Percentiles rank a stretch among this genome's conserved stretches.
Conservation (phyloP, 2,329 filamentous ascomycete genomes). For the Paecilomyces niveus region DNA sequence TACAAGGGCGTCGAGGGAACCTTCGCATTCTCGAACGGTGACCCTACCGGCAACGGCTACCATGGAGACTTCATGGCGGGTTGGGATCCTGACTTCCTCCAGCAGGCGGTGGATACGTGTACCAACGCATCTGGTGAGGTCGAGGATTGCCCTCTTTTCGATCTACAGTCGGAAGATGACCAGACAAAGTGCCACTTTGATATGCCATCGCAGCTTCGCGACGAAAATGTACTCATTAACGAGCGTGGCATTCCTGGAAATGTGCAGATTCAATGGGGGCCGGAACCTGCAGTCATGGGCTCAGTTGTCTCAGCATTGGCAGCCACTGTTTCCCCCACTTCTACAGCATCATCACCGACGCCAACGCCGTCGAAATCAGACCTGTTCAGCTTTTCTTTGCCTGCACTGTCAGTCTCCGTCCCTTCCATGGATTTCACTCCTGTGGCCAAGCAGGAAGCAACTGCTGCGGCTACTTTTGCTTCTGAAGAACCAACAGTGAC, state of each 20-base stretch:
- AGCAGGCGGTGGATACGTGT: conserved; percentile 67
- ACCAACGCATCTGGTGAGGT: conserved; percentile 63
- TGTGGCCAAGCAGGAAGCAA: conserved; percentile 14
- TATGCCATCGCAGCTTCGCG: conserved; percentile 46
- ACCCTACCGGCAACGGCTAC: conserved; percentile 67
- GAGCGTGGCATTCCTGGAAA: conserved; percentile 60
- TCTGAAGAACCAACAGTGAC: background rate
- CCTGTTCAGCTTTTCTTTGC: conserved; percentile 1
- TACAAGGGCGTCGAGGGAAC: conserved; percentile 58
- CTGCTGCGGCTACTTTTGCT: background rate
- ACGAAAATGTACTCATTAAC: conserved; percentile 55
- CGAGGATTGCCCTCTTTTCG: conserved; percentile 68
- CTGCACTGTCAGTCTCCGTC: background rate
- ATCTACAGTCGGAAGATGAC: conserved; percentile 53
- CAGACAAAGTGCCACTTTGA: conserved; percentile 57
- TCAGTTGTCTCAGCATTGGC: background rate
- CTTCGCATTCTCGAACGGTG: conserved; percentile 73
- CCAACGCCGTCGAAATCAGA: background rate
- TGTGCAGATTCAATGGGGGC: conserved; percentile 38
- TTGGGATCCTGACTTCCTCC: conserved; percentile 64
- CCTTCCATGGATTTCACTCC: conserved; percentile 12
- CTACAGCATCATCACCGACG: conserved; percentile 3
- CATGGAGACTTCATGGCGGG: conserved; percentile 75
- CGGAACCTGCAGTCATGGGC: background rate
- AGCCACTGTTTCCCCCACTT: conserved; percentile 4